Evolutionary conservation across 192 early-diverging fungal genomes (phyloP).

Genomic region (Spizellomyces punctatus): DNA sequence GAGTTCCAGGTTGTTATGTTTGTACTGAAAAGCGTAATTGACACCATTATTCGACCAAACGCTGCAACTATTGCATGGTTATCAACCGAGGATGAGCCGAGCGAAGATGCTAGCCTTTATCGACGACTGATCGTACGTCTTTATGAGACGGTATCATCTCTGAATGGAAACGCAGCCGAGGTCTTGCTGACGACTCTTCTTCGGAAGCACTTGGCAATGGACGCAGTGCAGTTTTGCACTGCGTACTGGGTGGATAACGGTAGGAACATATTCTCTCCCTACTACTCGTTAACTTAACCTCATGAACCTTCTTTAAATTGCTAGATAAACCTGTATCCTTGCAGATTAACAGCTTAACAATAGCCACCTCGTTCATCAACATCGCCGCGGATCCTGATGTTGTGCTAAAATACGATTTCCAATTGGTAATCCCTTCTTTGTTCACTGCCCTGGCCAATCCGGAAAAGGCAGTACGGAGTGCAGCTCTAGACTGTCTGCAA

Average conservation of each 20-base stretch:
- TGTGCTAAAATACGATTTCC: conserved; percentile 41
- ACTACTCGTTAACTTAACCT: no score
- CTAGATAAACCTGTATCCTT: background rate
- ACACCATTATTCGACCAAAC: background rate
- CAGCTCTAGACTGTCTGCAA: conserved; percentile 65
- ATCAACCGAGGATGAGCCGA: background rate
- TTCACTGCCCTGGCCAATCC: conserved; percentile 66
- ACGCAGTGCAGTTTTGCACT: conserved; percentile 23
- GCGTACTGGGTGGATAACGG: conserved; percentile 5
- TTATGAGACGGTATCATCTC: background rate
- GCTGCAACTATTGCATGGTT: background rate
- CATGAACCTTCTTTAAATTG: no score
- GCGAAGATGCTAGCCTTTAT: background rate
- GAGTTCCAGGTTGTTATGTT: background rate
- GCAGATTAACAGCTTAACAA: conserved; percentile 4
- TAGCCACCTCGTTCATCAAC: conserved; percentile 1
- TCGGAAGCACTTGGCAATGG: conserved; percentile 11
- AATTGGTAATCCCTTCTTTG: conserved; percentile 63
- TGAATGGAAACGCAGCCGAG: conserved; percentile 21
- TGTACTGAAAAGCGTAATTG: background rate
- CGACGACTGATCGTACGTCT: background rate
- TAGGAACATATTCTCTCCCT: no score
- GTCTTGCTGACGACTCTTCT: conserved; percentile 36
- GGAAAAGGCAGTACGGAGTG: conserved; percentile 59
- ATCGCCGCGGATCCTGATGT: background rate